Evolutionary conservation across 192 early-diverging fungal genomes (phyloP).

Genomic region (Mortierella antarctica): DNA sequence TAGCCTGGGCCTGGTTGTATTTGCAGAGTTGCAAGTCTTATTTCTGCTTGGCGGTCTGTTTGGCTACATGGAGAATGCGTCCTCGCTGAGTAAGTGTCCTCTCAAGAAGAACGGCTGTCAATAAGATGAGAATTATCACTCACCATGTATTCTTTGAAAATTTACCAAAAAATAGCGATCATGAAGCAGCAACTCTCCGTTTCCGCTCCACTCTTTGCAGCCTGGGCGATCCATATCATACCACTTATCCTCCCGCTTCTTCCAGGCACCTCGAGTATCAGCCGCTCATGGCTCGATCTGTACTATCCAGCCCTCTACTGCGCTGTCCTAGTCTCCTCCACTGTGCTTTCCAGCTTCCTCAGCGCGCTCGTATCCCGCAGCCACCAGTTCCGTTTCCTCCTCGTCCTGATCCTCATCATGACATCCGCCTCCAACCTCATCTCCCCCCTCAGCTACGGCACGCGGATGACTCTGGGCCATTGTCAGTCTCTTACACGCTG

Average conservation of each 20-base stretch:
- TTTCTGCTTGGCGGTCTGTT: background rate
- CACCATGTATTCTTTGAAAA: background rate
- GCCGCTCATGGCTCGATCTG: background rate
- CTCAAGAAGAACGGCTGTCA: background rate
- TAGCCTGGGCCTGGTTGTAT: background rate
- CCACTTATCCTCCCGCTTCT: background rate
- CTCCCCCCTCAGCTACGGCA: slow-evolving; percentile 19
- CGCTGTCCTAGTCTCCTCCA: slow-evolving; percentile 14
- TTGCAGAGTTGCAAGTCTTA: background rate
- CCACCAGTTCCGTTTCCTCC: background rate
- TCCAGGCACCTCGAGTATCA: background rate
- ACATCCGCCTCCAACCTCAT: slow-evolving; percentile 4
- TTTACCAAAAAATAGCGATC: slow-evolving; percentile 4
- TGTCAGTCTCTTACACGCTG: background rate
- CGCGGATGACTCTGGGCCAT: background rate
- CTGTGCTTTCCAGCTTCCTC: slow-evolving; percentile 6
- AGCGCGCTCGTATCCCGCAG: background rate
- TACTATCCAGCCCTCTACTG: slow-evolving; percentile 37
- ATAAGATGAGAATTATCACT: background rate
- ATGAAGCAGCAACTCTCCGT: background rate
- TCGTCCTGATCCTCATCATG: background rate
- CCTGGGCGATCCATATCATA: slow-evolving; percentile 15
- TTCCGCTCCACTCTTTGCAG: slow-evolving; percentile 10
- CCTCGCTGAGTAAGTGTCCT: background rate
- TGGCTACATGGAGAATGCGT: slow-evolving; percentile 15